Conservation (phyloP, 1,139 yeast species). For the Candida sanyaensis region DNA sequence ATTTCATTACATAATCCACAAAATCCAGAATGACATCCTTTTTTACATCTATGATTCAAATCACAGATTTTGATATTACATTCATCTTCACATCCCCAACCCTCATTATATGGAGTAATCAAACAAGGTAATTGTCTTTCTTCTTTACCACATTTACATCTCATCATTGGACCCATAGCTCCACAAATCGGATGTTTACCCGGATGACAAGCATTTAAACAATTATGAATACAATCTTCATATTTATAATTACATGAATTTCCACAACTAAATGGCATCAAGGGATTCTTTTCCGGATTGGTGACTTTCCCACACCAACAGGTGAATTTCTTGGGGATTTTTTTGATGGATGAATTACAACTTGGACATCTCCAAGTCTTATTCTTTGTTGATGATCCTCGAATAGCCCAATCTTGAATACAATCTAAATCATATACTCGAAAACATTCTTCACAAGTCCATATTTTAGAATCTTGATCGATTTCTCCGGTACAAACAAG, state of each 20-base stretch:
- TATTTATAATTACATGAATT: slow-evolving; percentile 67
- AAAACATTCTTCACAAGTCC: slow-evolving; percentile 74
- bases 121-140: slow-evolving; percentile 70
- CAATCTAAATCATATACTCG: slow-evolving; percentile 83
- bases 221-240: slow-evolving; percentile 69
- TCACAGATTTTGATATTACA: slow-evolving; percentile 73
- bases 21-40: slow-evolving; percentile 62
- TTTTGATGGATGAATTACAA: slow-evolving; percentile 59
- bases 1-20: slow-evolving; percentile 66
- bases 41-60: slow-evolving; percentile 58
- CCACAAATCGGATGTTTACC: slow-evolving; percentile 88
- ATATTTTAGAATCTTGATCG: slow-evolving; percentile 63
- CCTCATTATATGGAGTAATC: slow-evolving; percentile 64
- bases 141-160: slow-evolving; percentile 75
- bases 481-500: slow-evolving; percentile 84
- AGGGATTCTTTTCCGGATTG: slow-evolving; percentile 61
- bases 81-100: slow-evolving; percentile 66
- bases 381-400: slow-evolving; percentile 67
- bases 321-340: slow-evolving; percentile 61
- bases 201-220: slow-evolving; percentile 80
- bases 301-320: slow-evolving; percentile 90
- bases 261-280: slow-evolving; percentile 88
- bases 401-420: slow-evolving; percentile 76
- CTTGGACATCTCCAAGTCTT: slow-evolving; percentile 87
- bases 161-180: slow-evolving; percentile 68